A percentile compares a stretch with the other conserved stretches of the same genome.
These are phyloP conservation scores for Chenopodium album DNA, from an alignment of 148 eudicot genomes.

Conservation along the genomic window DNA sequence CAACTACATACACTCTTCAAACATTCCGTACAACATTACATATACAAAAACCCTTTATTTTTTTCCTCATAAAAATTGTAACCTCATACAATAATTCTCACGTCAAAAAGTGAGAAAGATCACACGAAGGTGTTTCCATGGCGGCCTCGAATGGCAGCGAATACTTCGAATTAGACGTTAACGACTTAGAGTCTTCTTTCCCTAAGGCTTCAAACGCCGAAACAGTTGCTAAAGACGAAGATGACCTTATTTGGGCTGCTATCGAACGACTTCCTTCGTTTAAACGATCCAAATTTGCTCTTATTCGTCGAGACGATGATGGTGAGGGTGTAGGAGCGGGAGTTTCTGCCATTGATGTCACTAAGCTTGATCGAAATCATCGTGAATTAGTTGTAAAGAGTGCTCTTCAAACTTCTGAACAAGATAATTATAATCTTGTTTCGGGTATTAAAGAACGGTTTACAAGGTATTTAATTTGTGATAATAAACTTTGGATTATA, in stretches of 20 bases:
- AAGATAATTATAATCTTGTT: slow-evolving; percentile 71
- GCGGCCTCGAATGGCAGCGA: slow-evolving; percentile 46
- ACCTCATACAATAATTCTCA: neutral
- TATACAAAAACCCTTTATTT: neutral
- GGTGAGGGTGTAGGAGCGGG: slow-evolving; percentile 12
- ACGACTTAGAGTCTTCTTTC: slow-evolving; percentile 24
- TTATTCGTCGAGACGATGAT: slow-evolving; percentile 38
- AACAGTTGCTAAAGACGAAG: slow-evolving; percentile 51
- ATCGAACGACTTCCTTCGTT: slow-evolving; percentile 59
- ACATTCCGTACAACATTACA: neutral
- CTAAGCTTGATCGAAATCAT: slow-evolving; percentile 50
- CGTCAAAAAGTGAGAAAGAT: neutral
- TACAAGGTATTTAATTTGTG: slow-evolving; percentile 35
- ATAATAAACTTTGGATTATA: neutral
- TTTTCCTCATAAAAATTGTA: neutral
- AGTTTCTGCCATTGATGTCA: slow-evolving; percentile 50
- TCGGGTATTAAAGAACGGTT: slow-evolving; percentile 75
- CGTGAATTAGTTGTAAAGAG: slow-evolving; percentile 62
- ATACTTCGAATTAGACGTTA: slow-evolving; percentile 44
- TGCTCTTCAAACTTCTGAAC: slow-evolving; percentile 74
- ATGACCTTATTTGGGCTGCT: slow-evolving; percentile 74
- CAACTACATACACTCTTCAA: neutral
- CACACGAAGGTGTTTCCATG: neutral
- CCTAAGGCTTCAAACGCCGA: slow-evolving; percentile 57
- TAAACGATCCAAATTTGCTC: slow-evolving; percentile 48